Percentiles rank a stretch among this genome's conserved stretches.
These are phyloP conservation scores for Rhynchosporium agropyri DNA, from an alignment of 2,329 filamentous ascomycete genomes.

Conservation along the genomic window DNA sequence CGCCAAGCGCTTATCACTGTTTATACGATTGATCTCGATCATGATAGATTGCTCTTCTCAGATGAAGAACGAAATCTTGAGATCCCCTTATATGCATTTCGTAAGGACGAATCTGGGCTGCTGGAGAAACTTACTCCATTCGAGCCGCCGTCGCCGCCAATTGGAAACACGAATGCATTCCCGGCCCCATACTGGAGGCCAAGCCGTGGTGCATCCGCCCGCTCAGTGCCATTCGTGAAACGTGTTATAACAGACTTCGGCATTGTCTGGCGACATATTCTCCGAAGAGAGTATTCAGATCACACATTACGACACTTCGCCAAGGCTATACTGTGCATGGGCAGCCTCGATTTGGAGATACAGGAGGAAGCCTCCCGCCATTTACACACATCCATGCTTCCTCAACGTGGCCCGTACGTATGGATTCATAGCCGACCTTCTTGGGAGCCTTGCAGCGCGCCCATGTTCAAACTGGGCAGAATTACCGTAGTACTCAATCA, in stretches of 20 bases:
- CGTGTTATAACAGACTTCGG: constrained; percentile 2
- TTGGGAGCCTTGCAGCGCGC: not conserved
- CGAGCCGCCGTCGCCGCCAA: not conserved
- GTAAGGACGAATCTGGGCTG: not conserved
- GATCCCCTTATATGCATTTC: not conserved
- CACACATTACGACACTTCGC: constrained; percentile 1
- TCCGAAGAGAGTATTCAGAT: not conserved
- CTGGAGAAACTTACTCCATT: not conserved
- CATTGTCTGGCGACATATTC: constrained; percentile 2
- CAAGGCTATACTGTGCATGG: not conserved
- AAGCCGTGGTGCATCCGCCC: not conserved
- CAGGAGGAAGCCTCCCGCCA: not conserved
- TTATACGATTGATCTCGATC: constrained; percentile 7
- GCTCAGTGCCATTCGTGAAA: not conserved
- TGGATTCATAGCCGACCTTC: constrained; percentile 1
- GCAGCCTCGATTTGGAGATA: not conserved
- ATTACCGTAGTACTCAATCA: not conserved
- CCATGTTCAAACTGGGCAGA: not conserved
- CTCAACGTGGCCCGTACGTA: not conserved
- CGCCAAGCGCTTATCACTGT: not conserved
- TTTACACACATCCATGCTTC: constrained; percentile 1
- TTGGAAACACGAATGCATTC: not conserved
- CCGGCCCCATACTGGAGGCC: constrained; percentile 2
- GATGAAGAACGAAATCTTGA: not conserved
- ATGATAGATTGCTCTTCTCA: not conserved